Evolutionary conservation across 257 asterid genomes (phyloP), one percentile per base, ranked within the genome.

Genomic region (Solanum ahanhuiri): DNA sequence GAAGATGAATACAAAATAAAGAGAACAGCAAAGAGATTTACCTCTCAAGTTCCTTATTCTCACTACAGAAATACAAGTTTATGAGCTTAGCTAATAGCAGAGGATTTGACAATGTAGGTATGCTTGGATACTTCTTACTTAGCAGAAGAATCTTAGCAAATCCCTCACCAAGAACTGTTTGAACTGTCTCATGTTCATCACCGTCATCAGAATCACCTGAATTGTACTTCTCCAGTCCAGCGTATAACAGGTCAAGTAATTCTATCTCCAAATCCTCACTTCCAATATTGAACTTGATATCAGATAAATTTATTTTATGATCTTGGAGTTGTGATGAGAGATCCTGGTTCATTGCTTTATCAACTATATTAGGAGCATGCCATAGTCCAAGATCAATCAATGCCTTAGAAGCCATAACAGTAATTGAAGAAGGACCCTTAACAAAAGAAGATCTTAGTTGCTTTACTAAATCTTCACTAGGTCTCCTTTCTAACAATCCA

Each of bases 311-410:
- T 84, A 58, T 82, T 83, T 89, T 89, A 73, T 86, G 88, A 82
- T 92, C 91, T 11, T 60, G 89, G 73, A 91, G 88, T 87, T 91
- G 88, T 30, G 94, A 91, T 9, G 92, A 91, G 87, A 92, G 92
- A 86, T 87, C 77, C 85, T 88, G 88, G 85, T 92, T 91, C 92
- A 93, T 91, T 86, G 94, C 93, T 90, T 92, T 95, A 87, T 96
- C 98, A 89, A 95, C 88, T 96, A 93, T 93, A 86, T 91, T 93
- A 81, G 93, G 94, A 86, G 98, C 95, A 85, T 96, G 98, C 99
- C 98, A 96, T 82, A 92, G 87, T 90, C 91, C 99, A 89, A 96
- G 98, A 90, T 96, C 99, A 87, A 96, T 95, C 89, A 96, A 88
- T 31, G 98, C 95, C 92, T 92, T 96, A 83, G 95, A 90, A 75